Percentiles rank a stretch among this genome's conserved stretches.
Evolutionary conservation across 2,329 filamentous ascomycete species (phyloP).

Genomic region (Elsinoe necatrix): DNA sequence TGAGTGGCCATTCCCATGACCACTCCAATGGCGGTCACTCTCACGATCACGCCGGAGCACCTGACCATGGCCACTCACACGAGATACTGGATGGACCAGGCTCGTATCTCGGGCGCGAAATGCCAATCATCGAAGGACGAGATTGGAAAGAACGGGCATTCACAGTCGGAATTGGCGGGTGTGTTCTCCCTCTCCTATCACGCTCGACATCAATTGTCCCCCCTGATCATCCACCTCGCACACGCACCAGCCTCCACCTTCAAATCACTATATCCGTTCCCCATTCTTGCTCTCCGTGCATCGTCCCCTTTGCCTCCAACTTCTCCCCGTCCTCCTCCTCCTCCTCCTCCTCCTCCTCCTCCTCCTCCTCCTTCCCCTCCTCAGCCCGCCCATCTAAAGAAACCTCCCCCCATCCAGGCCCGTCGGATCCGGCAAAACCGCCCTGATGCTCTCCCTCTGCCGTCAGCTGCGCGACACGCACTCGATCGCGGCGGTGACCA

Average conservation of each 20-base stretch:
- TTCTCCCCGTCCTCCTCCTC: background rate
- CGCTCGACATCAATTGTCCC: no score
- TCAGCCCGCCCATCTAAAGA: no score
- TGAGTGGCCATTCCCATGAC: slow-evolving; percentile 33
- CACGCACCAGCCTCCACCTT: no score
- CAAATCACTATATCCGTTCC: background rate
- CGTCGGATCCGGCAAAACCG: slow-evolving; percentile 94
- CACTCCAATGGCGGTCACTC: slow-evolving; percentile 41
- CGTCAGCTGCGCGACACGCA: slow-evolving; percentile 69
- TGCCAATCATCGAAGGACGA: slow-evolving; percentile 83
- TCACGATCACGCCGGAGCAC: slow-evolving; percentile 36
- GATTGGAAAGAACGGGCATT: slow-evolving; percentile 86
- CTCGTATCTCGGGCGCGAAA: slow-evolving; percentile 79
- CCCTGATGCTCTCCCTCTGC: slow-evolving; percentile 90
- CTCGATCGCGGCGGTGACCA: slow-evolving; percentile 90
- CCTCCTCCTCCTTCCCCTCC: background rate
- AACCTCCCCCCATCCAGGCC: slow-evolving; percentile 55
- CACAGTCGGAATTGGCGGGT: slow-evolving; percentile 97
- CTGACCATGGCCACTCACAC: slow-evolving; percentile 86
- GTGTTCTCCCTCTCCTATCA: slow-evolving; percentile 33
- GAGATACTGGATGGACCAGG: slow-evolving; percentile 92
- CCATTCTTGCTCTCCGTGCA: background rate
- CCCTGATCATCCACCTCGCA: no score
- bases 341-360: background rate
- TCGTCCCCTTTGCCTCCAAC: background rate